Conservation (phyloP, 345 rosid species). For the Orychophragmus violaceus region DNA sequence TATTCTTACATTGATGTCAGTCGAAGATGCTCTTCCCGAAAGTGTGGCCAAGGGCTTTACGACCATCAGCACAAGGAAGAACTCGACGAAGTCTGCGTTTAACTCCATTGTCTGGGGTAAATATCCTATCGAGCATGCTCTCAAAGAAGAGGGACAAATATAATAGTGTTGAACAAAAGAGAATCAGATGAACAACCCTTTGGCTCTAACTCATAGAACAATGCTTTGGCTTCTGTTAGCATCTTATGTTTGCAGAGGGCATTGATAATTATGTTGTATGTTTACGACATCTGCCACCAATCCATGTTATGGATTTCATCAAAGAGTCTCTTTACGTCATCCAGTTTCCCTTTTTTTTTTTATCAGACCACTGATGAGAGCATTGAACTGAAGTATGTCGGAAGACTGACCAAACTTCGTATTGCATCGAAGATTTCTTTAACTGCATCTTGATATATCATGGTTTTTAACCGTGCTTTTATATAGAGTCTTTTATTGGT, state of each 20-base stretch:
- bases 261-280: background rate
- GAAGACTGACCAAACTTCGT: background rate
- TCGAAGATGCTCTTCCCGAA: background rate
- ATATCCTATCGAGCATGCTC: slow-evolving; percentile 1
- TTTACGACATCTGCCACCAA: slow-evolving; percentile 3
- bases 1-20: background rate
- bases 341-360: slow-evolving; percentile 5
- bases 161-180: background rate
- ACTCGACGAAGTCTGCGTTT: background rate
- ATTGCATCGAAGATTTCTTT: background rate
- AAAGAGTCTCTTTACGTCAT: background rate
- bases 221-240: slow-evolving; percentile 10
- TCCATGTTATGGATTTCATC: slow-evolving; percentile 3
- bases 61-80: slow-evolving; percentile 6
- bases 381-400: background rate
- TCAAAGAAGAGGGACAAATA: background rate
- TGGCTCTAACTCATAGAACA: slow-evolving; percentile 2
- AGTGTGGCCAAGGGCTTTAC: slow-evolving; percentile 4
- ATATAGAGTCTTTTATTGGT: too few relatives aligned
- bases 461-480: too few relatives aligned
- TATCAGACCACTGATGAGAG: too few relatives aligned
- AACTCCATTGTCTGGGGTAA: background rate
- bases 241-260: background rate
- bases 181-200: slow-evolving; percentile 6
- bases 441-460: too few relatives aligned